Percentiles rank a stretch among this genome's conserved stretches.
phyloP scores from a whole-genome alignment of 192 early-diverging fungal species.

The Dissophora ornata region DNA sequence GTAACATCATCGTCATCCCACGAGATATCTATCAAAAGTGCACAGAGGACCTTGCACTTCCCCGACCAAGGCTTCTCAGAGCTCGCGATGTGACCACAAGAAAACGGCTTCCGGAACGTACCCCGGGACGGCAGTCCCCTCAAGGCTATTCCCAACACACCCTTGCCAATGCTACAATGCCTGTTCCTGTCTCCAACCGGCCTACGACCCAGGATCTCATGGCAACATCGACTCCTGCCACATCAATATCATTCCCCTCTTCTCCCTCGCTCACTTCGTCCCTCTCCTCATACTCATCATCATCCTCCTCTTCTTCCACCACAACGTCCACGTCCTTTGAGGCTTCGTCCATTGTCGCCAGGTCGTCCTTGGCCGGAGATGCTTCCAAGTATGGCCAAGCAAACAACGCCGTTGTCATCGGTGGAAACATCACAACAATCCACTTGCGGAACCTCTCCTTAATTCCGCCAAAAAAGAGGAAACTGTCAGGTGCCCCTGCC shows the following conservation, averaged over 20 bases:
- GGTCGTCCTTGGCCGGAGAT: not conserved
- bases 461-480: conserved; percentile 25
- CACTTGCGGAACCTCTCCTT: conserved; percentile 20
- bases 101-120: conserved; percentile 3
- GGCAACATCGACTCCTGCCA: not conserved
- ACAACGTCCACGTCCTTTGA: conserved; percentile 5
- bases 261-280: conserved; percentile 37
- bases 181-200: not conserved
- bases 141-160: not conserved
- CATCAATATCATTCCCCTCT: conserved; percentile 16
- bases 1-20: conserved; percentile 40
- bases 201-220: conserved; percentile 12
- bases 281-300: conserved; percentile 22
- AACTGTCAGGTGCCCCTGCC: conserved; percentile 21
- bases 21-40: conserved; percentile 45
- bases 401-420: conserved; percentile 30
- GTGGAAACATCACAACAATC: conserved; percentile 23
- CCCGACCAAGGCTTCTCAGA: conserved; percentile 15
- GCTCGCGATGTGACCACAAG: conserved; percentile 14
- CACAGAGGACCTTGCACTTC: conserved; percentile 18
- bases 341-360: not conserved
- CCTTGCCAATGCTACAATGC: not conserved
- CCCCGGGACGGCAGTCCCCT: not conserved
- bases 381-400: conserved; percentile 5
- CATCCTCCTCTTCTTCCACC: conserved; percentile 21